Conservation (phyloP, 1,284 basidiomycete genomes). For the Irpex sp. region DNA sequence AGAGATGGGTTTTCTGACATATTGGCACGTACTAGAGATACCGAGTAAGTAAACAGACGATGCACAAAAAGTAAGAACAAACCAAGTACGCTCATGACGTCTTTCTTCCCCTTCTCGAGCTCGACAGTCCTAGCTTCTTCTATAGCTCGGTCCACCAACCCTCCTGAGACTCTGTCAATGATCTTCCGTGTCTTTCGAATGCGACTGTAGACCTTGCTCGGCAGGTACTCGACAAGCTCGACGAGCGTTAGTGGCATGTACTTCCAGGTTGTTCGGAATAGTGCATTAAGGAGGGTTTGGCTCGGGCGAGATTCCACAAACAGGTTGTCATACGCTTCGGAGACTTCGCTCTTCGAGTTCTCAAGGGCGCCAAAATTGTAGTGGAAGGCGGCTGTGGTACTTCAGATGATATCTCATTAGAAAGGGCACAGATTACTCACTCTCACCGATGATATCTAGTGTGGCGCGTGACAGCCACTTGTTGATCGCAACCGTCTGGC, state of each 20-base stretch:
- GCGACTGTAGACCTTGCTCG: slow-evolving; percentile 22
- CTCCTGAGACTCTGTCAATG: slow-evolving; percentile 12
- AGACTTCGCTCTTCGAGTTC: slow-evolving; percentile 20
- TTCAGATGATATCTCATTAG: neutral
- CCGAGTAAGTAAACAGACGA: too few species aligned
- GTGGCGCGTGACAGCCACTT: slow-evolving; percentile 8
- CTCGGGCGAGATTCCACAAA: slow-evolving; percentile 11
- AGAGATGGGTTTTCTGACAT: slow-evolving; percentile 40
- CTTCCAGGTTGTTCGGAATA: neutral
- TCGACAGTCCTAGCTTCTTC: slow-evolving; percentile 3
- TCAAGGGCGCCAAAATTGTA: slow-evolving; percentile 28
- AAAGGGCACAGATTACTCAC: neutral
- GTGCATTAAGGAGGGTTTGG: neutral
- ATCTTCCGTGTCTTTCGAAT: slow-evolving; percentile 21
- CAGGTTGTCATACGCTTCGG: slow-evolving; percentile 24
- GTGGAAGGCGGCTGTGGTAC: slow-evolving; percentile 18
- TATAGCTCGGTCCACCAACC: slow-evolving; percentile 3
- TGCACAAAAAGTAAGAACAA: too few species aligned
- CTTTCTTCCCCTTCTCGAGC: slow-evolving; percentile 17
- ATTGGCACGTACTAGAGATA: slow-evolving; percentile 47
- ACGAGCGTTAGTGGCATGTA: slow-evolving; percentile 24
- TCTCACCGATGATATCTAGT: slow-evolving; percentile 12
- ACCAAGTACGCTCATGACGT: slow-evolving; percentile 28
- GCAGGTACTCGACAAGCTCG: slow-evolving; percentile 22
- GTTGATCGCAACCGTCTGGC: slow-evolving; percentile 1